Evolutionary conservation across 495 filamentous ascomycete genomes (phyloP).

Genomic region (Aspergillus kassunensis): DNA sequence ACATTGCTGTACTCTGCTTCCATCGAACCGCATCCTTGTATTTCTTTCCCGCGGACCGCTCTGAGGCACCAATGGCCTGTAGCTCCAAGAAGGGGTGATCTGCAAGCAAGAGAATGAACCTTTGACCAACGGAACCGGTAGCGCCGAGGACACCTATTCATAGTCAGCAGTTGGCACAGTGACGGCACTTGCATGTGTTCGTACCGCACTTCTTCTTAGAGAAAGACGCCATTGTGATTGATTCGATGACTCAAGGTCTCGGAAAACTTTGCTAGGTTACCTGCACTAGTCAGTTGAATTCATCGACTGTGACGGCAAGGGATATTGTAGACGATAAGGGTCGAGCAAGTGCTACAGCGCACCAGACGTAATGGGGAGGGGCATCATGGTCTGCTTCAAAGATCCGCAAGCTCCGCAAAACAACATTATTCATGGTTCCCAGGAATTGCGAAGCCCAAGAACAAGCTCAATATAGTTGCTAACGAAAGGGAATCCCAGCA

Average conservation of each 20-base stretch:
- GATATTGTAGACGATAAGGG: no score
- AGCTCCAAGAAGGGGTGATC: conserved; percentile 73
- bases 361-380: no score
- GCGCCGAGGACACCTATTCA: conserved; percentile 41
- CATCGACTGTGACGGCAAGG: no score
- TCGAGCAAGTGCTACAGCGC: no score
- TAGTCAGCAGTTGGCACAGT: conserved; percentile 28
- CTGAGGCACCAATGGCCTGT: conserved; percentile 74
- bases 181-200: conserved; percentile 15
- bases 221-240: conserved; percentile 33
- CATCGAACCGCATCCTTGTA: conserved; percentile 80
- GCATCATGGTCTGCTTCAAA: not conserved
- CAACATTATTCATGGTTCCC: no score
- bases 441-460: no score
- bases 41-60: conserved; percentile 73
- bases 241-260: not conserved
- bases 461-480: conserved; percentile 2
- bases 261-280: no score
- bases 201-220: conserved; percentile 49
- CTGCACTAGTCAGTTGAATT: no score
- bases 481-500: no score
- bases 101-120: conserved; percentile 78
- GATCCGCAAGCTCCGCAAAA: not conserved
- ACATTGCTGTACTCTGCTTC: conserved; percentile 78
- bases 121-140: conserved; percentile 75